Conservation (phyloP, 164 flowering plant species). For the Magnolia officinalis region DNA sequence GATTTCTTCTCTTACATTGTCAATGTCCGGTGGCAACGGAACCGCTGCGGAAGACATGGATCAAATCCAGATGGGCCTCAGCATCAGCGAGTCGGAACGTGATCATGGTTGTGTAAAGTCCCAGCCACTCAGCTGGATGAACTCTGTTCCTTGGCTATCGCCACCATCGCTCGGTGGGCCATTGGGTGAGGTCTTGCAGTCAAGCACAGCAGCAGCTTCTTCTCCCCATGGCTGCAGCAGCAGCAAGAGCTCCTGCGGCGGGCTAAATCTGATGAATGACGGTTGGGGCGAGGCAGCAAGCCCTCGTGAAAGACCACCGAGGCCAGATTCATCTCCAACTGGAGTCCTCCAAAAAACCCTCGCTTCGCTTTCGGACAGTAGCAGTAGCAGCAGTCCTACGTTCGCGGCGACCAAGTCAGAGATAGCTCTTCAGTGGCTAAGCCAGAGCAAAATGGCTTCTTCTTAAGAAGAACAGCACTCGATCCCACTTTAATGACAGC, state of each 20-base stretch:
- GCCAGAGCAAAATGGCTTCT: conserved; percentile 19
- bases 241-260: conserved; percentile 28
- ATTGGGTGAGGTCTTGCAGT: conserved; percentile 67
- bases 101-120: conserved; percentile 20
- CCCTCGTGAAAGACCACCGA: conserved; percentile 4
- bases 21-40: conserved; percentile 42
- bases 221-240: conserved; percentile 24
- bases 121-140: conserved; percentile 40
- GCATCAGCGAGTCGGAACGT: conserved; percentile 18
- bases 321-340: conserved; percentile 46
- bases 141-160: conserved; percentile 37
- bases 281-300: conserved; percentile 18
- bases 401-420: conserved; percentile 30
- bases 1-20: conserved; percentile 45
- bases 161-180: conserved; percentile 73
- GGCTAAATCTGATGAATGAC: conserved; percentile 29
- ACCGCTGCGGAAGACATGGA: conserved; percentile 19
- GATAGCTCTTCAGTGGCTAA: conserved; percentile 37
- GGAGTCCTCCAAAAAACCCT: conserved; percentile 50
- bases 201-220: conserved; percentile 24
- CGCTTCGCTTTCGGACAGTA: conserved; percentile 57
- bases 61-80: conserved; percentile 25
- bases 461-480: background rate
- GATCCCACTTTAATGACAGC: too few relatives aligned
- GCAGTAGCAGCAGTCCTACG: conserved; percentile 57